These are phyloP conservation scores for Fusarium chaquense DNA, from an alignment of 2,329 filamentous ascomycete genomes.

Conservation along the genomic window DNA sequence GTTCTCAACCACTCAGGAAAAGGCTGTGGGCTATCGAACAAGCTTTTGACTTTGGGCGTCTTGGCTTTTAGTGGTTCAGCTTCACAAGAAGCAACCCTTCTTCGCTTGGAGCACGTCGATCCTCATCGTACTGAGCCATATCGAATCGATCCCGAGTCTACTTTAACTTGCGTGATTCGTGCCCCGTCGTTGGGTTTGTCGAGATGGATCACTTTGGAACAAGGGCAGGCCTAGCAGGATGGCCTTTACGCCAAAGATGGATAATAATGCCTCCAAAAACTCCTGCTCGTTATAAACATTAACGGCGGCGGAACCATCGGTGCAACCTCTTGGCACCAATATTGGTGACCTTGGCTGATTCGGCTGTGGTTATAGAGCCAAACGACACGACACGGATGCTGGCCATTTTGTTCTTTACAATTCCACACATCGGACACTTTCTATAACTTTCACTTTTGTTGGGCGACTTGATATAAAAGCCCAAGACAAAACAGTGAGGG, in stretches of 20 bases:
- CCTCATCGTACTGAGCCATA: slow-evolving; percentile 7
- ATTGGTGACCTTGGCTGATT: slow-evolving; percentile 15
- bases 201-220: slow-evolving; percentile 4
- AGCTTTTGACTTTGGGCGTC: slow-evolving; percentile 32
- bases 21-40: slow-evolving; percentile 21
- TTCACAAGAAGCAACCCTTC: background rate
- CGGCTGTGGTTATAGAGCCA: background rate
- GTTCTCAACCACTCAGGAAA: slow-evolving; percentile 11
- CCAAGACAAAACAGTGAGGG: background rate
- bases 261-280: slow-evolving; percentile 10
- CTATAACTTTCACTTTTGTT: background rate
- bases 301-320: slow-evolving; percentile 30
- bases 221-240: background rate
- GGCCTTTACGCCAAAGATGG: slow-evolving; percentile 4
- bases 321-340: slow-evolving; percentile 35
- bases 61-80: slow-evolving; percentile 9
- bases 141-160: slow-evolving; percentile 1
- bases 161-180: slow-evolving; percentile 2
- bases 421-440: background rate
- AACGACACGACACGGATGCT: background rate
- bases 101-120: slow-evolving; percentile 18
- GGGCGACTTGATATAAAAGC: slow-evolving; percentile 4
- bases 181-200: slow-evolving; percentile 6
- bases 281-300: slow-evolving; percentile 26
- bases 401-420: background rate